Evolutionary conservation across 352 stramenopile genomes (phyloP), one percentile per base, ranked within the genome.

Genomic region (Phytophthora megakarya): DNA sequence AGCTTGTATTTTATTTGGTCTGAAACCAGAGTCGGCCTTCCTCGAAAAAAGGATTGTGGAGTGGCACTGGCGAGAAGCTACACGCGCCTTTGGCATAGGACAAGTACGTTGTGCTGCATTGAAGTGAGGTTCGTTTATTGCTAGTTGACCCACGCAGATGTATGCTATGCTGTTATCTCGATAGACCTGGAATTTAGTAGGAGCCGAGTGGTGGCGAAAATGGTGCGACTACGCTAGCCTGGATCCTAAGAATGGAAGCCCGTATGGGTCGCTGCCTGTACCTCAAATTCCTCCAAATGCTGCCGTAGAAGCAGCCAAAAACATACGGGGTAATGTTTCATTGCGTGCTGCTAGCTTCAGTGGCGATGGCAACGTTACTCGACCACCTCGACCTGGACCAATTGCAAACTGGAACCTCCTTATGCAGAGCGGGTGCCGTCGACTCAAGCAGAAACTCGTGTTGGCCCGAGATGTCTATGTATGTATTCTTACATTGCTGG

Each of bases 321-420:
- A 75, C 26, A 75, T 74, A 73, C 59, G 55, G 51, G 67, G 72
- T 22, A 72, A 75, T 51, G 59, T 67, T 33, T 33, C 49, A 2
- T 54, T 55, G 49, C 70, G 65, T 22, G 47, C 61, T n/a, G 45
- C 57, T 51, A 73, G 37, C 42, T 63, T 67, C 13, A 46, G 51
- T 7, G 48, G 63, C 16, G 62, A 70, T 53, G 51, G 47, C 13
- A 35, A 42, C 43, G 38, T 39, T 21, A 71, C n/a, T 44, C 63
- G 53, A 32, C 30, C 62, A 2, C 52, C 45, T 61, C 68, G 87
- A 22, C 87, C 84, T 32, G 81, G 83, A n/a, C 87, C 81, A 18
- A 90, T 96, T 38, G 76, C 82, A 18, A 96, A 93, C 26, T 96
- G 85, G 87, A 75, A 55, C 16, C 65, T 96, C 53, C 71, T 94